Evolutionary conservation across 192 early-diverging fungal genomes (phyloP).

Genomic region (Backusella luteola): DNA sequence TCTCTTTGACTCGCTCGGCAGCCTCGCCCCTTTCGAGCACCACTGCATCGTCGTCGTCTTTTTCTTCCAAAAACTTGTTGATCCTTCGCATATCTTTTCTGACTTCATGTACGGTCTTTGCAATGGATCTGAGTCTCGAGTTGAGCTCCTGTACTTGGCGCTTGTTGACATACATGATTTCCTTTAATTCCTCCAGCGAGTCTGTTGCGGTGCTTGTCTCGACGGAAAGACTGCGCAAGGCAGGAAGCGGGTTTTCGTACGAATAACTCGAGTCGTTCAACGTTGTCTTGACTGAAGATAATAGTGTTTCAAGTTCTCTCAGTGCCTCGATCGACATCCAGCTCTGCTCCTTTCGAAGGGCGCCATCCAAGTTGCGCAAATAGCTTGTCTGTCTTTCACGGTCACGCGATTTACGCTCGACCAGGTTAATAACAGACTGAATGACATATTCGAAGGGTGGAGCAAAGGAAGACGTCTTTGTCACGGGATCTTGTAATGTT

Average conservation of each 20-base stretch:
- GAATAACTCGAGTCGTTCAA: constrained; percentile 24
- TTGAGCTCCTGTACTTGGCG: constrained; percentile 37
- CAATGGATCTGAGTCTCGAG: constrained; percentile 30
- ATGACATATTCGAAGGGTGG: constrained; percentile 40
- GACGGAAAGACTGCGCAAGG: constrained; percentile 19
- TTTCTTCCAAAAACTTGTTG: constrained; percentile 36
- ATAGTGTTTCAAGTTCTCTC: constrained; percentile 21
- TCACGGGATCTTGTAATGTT: constrained; percentile 21
- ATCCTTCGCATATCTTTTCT: constrained; percentile 37
- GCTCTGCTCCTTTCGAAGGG: constrained; percentile 25
- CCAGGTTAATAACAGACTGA: constrained; percentile 25
- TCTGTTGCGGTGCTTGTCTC: constrained; percentile 33
- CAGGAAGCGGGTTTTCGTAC: constrained; percentile 34
- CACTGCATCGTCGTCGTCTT: constrained; percentile 36
- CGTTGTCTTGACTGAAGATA: constrained; percentile 20
- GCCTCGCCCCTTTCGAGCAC: constrained; percentile 39
- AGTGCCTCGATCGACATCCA: constrained; percentile 30
- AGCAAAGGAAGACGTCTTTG: constrained; percentile 1
- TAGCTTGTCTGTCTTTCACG: constrained; percentile 34
- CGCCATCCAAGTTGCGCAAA: constrained; percentile 26
- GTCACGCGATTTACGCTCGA: constrained; percentile 35
- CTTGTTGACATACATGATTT: constrained; percentile 44
- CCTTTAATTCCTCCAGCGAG: constrained; percentile 38
- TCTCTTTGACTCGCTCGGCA: constrained; percentile 33
- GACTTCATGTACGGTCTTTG: constrained; percentile 42